A percentile compares a stretch with the other conserved stretches of the same genome.
Evolutionary conservation across 805 yeast species (phyloP).

Genomic region (Saccharomycopsis schoenii): DNA sequence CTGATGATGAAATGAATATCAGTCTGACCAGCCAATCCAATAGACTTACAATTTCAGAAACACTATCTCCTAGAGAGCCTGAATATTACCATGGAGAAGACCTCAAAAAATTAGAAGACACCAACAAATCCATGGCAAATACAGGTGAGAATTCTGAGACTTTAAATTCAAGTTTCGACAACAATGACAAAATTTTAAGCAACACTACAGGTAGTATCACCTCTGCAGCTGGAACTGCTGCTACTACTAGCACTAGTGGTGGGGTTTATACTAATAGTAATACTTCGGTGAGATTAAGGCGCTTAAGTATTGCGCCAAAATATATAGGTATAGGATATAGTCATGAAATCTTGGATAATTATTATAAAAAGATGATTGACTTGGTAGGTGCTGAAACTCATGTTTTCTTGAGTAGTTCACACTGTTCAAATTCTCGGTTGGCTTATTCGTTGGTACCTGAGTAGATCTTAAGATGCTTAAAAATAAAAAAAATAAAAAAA

Average conservation of each 20-base stretch:
- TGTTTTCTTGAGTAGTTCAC: not conserved
- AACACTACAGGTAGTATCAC: not conserved
- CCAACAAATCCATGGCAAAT: not conserved
- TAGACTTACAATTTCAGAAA: not conserved
- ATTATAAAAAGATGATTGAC: conserved; percentile 39
- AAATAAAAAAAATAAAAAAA: too few relatives aligned
- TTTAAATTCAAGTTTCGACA: not conserved
- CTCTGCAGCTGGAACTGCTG: not conserved
- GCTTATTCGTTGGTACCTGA: not conserved
- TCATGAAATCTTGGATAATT: conserved; percentile 35
- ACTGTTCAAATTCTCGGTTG: not conserved
- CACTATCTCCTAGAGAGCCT: conserved; percentile 8
- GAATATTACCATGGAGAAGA: not conserved
- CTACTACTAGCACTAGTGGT: not conserved
- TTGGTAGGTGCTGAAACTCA: conserved; percentile 33
- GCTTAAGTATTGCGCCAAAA: not conserved
- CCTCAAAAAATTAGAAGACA: not conserved
- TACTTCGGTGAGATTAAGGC: not conserved
- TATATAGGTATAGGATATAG: conserved; percentile 25
- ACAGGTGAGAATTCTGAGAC: not conserved
- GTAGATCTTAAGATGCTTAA: not conserved
- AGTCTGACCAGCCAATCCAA: not conserved
- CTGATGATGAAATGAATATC: not conserved
- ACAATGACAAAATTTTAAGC: not conserved
- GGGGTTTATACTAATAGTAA: not conserved